These are phyloP conservation scores for Tilletia indica DNA, from an alignment of 1,284 basidiomycete genomes.

Conservation along the genomic window DNA sequence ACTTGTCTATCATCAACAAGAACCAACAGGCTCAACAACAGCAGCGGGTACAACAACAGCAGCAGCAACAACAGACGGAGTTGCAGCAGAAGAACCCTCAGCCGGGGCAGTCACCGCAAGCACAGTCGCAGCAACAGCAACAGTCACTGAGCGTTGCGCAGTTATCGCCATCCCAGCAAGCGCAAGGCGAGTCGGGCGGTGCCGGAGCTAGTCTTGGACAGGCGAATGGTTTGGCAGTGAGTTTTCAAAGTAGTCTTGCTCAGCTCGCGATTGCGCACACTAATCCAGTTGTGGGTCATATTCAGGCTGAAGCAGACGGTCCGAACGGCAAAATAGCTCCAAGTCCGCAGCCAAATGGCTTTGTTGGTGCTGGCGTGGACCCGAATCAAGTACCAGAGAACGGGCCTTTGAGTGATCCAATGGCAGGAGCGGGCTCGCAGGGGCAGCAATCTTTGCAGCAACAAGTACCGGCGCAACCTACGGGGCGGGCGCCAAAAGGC, in stretches of 20 bases:
- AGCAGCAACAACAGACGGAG: slow-evolving; percentile 20
- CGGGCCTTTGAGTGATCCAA: slow-evolving; percentile 22
- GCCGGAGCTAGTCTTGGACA: not conserved
- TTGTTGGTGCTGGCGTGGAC: slow-evolving; percentile 19
- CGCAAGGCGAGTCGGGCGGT: slow-evolving; percentile 12
- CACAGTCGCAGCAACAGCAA: not conserved
- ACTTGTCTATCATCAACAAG: slow-evolving; percentile 92
- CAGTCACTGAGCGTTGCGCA: slow-evolving; percentile 8
- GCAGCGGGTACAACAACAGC: slow-evolving; percentile 18
- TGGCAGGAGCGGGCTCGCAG: slow-evolving; percentile 31
- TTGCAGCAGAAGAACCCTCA: slow-evolving; percentile 8
- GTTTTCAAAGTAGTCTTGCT: too few species aligned
- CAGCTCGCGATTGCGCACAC: too few species aligned
- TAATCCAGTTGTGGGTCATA: too few species aligned
- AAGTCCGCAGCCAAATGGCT: slow-evolving; percentile 14
- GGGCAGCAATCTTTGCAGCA: slow-evolving; percentile 25
- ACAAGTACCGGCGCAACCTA: slow-evolving; percentile 26
- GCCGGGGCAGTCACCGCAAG: not conserved
- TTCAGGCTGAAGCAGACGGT: not conserved
- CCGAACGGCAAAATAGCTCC: not conserved
- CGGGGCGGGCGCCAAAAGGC: slow-evolving; percentile 25
- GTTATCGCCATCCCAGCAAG: slow-evolving; percentile 1
- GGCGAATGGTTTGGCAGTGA: too few species aligned
- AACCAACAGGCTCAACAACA: slow-evolving; percentile 27
- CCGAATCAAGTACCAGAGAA: not conserved